These are phyloP conservation scores for Spathaspora arborariae DNA, from an alignment of 805 yeast genomes.

Conservation along the genomic window DNA sequence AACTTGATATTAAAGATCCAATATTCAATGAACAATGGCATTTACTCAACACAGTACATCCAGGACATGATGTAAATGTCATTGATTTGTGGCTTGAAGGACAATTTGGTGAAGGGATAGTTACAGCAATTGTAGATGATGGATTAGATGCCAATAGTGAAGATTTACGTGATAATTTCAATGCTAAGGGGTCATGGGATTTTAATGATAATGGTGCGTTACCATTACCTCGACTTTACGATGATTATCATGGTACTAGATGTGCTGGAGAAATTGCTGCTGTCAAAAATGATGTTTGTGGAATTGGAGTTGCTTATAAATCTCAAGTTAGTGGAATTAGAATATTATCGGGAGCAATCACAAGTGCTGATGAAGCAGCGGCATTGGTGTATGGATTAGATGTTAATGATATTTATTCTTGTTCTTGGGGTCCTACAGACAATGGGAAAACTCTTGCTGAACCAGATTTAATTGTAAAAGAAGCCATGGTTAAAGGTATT, in stretches of 20 bases:
- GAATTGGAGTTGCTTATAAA: conserved; percentile 93
- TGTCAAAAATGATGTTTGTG: conserved; percentile 82
- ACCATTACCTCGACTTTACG: conserved; percentile 76
- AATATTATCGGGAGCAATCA: conserved; percentile 75
- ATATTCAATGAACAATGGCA: conserved; percentile 89
- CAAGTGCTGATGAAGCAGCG: conserved; percentile 87
- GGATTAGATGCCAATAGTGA: conserved; percentile 81
- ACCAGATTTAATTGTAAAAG: conserved; percentile 73
- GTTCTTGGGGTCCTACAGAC: conserved; percentile 98
- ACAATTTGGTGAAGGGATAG: conserved; percentile 76
- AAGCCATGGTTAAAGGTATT: conserved; percentile 82
- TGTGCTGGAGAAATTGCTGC: conserved; percentile 98
- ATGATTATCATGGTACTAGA: conserved; percentile 93
- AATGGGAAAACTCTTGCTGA: conserved; percentile 84
- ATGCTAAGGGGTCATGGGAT: conserved; percentile 86
- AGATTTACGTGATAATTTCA: conserved; percentile 70
- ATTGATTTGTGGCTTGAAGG: conserved; percentile 79
- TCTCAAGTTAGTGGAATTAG: conserved; percentile 88
- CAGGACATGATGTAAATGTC: conserved; percentile 85
- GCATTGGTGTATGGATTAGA: conserved; percentile 79
- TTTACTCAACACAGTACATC: conserved; percentile 64
- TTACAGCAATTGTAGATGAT: conserved; percentile 90
- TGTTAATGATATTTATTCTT: conserved; percentile 87
- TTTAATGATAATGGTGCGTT: conserved; percentile 70
- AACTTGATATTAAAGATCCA: conserved; percentile 75